Evolutionary conservation across 441 rosid genomes (phyloP).

Genomic region (Rhodomyrtus psidioides): DNA sequence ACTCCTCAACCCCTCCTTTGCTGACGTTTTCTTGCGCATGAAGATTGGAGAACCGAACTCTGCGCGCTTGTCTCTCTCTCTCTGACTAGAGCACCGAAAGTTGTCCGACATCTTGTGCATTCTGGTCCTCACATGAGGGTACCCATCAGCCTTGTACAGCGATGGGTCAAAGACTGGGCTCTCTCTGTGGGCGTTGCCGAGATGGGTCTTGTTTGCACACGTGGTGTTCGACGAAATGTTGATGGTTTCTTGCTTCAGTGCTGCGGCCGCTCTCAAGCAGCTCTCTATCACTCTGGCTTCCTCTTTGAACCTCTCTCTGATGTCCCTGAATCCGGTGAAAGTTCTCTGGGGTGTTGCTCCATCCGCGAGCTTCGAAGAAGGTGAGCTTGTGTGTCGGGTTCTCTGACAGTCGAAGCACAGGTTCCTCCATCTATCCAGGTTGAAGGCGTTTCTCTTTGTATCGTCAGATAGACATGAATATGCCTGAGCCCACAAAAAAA

Average conservation of each 20-base stretch:
- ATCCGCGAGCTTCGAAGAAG: conserved; percentile 1
- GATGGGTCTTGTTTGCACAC: conserved; percentile 7
- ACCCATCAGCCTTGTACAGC: conserved; percentile 45
- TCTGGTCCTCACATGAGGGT: conserved; percentile 61
- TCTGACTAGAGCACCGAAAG: conserved; percentile 8
- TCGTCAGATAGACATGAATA: conserved; percentile 54
- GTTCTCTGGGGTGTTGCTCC: conserved; percentile 14
- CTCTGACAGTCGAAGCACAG: conserved; percentile 50
- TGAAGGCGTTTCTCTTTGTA: conserved; percentile 44
- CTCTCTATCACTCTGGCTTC: conserved; percentile 73
- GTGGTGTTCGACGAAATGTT: conserved; percentile 14
- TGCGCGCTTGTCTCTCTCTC: conserved; percentile 3
- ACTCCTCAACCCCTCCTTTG: conserved; percentile 29
- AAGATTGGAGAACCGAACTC: conserved; percentile 31
- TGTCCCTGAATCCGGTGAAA: conserved; percentile 25
- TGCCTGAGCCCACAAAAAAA: conserved; percentile 37
- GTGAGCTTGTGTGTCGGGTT: conserved; percentile 23
- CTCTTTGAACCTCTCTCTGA: conserved; percentile 59
- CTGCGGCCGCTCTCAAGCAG: conserved; percentile 48
- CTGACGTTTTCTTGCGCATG: conserved; percentile 14
- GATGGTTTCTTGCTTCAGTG: conserved; percentile 21
- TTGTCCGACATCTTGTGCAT: conserved; percentile 13
- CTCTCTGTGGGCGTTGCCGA: conserved; percentile 25
- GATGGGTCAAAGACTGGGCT: conserved; percentile 70
- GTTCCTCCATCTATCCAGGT: conserved; percentile 41